Conservation (phyloP, 2,329 filamentous ascomycete genomes). For the Colletotrichum spinosum region DNA sequence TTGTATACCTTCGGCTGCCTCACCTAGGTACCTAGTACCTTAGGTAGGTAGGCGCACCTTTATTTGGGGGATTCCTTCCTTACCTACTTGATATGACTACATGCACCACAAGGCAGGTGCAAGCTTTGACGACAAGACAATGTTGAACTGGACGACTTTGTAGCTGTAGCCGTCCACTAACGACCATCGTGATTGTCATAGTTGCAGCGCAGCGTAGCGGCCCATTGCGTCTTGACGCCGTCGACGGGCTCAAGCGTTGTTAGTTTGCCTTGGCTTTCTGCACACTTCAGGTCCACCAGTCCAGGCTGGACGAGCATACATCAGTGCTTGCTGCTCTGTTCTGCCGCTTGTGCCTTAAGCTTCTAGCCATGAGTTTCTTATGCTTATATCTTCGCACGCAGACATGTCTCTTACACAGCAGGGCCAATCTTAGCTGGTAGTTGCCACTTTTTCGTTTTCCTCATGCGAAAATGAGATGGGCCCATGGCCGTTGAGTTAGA, state of each 20-base stretch:
- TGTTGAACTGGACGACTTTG: too few relatives aligned
- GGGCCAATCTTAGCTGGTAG: too few relatives aligned
- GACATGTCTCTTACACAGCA: too few relatives aligned
- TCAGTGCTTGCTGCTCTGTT: neutral
- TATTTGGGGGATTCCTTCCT: too few relatives aligned
- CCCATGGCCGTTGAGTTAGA: too few relatives aligned
- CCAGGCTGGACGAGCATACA: neutral
- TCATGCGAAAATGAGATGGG: too few relatives aligned
- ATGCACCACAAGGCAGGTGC: too few relatives aligned
- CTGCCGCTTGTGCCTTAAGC: neutral
- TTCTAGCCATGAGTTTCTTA: too few relatives aligned
- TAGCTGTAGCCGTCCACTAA: constrained; percentile 3
- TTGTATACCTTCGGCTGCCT: neutral
- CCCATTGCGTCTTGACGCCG: constrained; percentile 14
- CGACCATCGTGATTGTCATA: constrained; percentile 7
- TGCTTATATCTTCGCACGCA: too few relatives aligned
- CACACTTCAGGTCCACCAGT: constrained; percentile 12
- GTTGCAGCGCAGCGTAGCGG: neutral
- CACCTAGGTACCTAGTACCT: neutral
- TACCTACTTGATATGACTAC: too few relatives aligned
- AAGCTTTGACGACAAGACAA: too few relatives aligned
- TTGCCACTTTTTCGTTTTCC: too few relatives aligned
- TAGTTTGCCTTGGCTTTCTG: constrained; percentile 7
- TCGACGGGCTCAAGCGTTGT: constrained; percentile 27
- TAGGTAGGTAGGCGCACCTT: neutral